These are phyloP conservation scores for Paraleonurus japonicus DNA, from an alignment of 257 asterid species.

Conservation along the genomic window DNA sequence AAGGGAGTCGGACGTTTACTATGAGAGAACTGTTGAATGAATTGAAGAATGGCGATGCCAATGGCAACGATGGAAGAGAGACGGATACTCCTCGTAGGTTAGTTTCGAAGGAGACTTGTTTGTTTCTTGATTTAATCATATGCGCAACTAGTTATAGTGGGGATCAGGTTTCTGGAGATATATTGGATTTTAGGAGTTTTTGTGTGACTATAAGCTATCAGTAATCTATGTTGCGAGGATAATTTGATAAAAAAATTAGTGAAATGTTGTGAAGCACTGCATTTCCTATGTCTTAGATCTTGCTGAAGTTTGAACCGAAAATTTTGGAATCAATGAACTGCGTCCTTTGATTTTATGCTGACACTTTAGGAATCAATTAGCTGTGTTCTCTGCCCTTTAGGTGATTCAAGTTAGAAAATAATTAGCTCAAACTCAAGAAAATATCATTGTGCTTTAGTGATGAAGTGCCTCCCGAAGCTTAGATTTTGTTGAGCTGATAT, in stretches of 20 bases:
- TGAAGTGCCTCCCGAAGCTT: conserved; percentile 1
- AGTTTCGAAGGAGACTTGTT: not conserved
- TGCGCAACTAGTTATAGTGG: not conserved
- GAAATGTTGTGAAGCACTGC: conserved; percentile 1
- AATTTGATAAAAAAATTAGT: not conserved
- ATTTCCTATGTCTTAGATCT: conserved; percentile 19
- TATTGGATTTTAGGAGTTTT: conserved; percentile 23
- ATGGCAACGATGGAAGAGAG: conserved; percentile 46
- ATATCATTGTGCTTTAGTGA: not conserved
- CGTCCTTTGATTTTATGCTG: not conserved
- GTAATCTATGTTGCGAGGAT: not conserved
- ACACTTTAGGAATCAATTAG: not conserved
- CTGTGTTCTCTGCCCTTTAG: not conserved
- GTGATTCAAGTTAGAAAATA: not conserved
- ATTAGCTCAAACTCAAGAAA: not conserved
- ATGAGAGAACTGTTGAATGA: conserved; percentile 93
- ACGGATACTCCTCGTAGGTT: conserved; percentile 75
- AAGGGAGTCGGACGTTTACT: conserved; percentile 82
- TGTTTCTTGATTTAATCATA: conserved; percentile 14
- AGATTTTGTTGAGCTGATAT: conserved; percentile 12
- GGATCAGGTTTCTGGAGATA: conserved; percentile 13
- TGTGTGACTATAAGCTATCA: not conserved
- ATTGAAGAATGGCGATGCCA: conserved; percentile 72
- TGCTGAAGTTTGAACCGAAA: not conserved
- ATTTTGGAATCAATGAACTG: conserved; percentile 1